These are phyloP conservation scores for Papiliotrema terrestris DNA, from an alignment of 1,284 basidiomycete species.

Conservation along the genomic window DNA sequence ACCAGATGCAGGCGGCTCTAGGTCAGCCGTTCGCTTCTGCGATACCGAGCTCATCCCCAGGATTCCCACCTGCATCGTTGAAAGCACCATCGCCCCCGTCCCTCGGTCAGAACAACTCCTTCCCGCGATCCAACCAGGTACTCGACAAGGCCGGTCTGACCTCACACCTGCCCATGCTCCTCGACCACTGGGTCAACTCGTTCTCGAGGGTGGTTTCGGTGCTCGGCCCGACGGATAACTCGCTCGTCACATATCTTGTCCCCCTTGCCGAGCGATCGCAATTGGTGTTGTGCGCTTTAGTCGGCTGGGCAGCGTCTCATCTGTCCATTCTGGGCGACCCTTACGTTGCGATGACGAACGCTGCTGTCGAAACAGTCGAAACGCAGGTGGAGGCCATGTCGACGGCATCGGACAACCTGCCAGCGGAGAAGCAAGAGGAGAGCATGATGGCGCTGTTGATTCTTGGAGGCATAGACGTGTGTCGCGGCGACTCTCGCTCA, in stretches of 20 bases:
- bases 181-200: slow-evolving; percentile 30
- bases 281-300: slow-evolving; percentile 27
- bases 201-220: slow-evolving; percentile 32
- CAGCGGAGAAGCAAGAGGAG: slow-evolving; percentile 25
- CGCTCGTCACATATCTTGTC: slow-evolving; percentile 20
- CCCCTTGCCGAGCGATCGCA: slow-evolving; percentile 27
- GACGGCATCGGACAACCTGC: not conserved
- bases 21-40: not conserved
- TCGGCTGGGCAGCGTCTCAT: slow-evolving; percentile 32
- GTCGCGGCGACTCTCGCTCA: slow-evolving; percentile 19
- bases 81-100: not conserved
- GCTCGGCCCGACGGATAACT: slow-evolving; percentile 23
- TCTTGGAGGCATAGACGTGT: slow-evolving; percentile 30
- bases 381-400: slow-evolving; percentile 21
- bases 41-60: not conserved
- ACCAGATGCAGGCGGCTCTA: not conserved
- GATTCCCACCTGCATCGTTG: not conserved
- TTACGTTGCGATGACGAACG: slow-evolving; percentile 26
- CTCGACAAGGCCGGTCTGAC: not conserved
- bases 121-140: not conserved
- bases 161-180: not conserved
- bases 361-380: slow-evolving; percentile 28
- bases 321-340: slow-evolving; percentile 25
- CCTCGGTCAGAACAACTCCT: not conserved
- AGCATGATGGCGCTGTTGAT: slow-evolving; percentile 34